phyloP scores from a whole-genome alignment of 2,329 filamentous ascomycete species.

The Stachybotrys echinatus region DNA sequence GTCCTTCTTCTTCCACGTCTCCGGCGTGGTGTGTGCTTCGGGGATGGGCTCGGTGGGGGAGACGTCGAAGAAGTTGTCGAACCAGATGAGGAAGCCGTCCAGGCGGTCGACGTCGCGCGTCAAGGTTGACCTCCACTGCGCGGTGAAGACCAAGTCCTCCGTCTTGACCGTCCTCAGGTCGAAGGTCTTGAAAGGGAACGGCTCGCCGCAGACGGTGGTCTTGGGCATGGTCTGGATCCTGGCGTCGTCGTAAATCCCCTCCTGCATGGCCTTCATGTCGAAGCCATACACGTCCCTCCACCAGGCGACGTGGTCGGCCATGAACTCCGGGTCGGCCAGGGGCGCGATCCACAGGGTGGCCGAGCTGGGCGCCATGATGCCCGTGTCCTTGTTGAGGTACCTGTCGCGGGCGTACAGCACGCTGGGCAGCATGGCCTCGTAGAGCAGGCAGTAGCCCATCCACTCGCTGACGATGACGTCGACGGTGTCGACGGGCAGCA shows the following conservation, averaged over 20 bases:
- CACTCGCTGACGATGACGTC: constrained; percentile 96
- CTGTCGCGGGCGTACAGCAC: constrained; percentile 83
- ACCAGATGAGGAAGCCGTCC: constrained; percentile 91
- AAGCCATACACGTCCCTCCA: constrained; percentile 95
- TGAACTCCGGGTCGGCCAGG: constrained; percentile 69
- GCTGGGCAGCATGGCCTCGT: constrained; percentile 93
- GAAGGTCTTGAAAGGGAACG: constrained; percentile 66
- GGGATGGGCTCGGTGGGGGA: constrained; percentile 47
- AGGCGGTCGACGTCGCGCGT: constrained; percentile 59
- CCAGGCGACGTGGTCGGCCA: constrained; percentile 73
- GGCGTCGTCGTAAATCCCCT: constrained; percentile 75
- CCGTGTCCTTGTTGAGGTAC: constrained; percentile 68
- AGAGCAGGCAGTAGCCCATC: constrained; percentile 95
- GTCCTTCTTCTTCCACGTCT: constrained; percentile 53
- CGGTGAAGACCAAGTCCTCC: constrained; percentile 71
- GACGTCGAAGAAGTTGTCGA: constrained; percentile 85
- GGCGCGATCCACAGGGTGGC: constrained; percentile 80
- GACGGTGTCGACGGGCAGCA: constrained; percentile 70
- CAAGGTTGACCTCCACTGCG: constrained; percentile 59
- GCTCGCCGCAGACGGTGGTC: constrained; percentile 51
- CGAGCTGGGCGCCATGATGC: constrained; percentile 82
- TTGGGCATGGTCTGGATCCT: constrained; percentile 67
- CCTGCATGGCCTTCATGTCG: constrained; percentile 86
- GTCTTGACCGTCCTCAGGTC: constrained; percentile 69
- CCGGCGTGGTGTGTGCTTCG: constrained; percentile 48